Conservation (phyloP, 169 alveolate genomes). For the Ichthyophthirius multifiliis region DNA sequence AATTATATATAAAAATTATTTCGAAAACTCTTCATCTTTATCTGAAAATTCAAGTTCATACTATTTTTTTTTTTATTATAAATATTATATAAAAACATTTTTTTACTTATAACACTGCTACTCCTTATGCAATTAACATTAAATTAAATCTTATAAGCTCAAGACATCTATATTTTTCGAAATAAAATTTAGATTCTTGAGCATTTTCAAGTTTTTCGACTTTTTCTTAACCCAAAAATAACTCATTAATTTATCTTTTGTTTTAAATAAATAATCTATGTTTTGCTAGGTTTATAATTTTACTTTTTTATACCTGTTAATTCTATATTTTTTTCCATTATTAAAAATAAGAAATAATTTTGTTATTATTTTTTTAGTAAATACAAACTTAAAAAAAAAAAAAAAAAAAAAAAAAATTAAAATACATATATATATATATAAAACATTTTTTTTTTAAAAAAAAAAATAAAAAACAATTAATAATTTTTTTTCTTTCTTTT, state of each 20-base stretch:
- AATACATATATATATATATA: too few relatives aligned
- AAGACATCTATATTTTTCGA: not conserved
- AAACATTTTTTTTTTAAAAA: too few relatives aligned
- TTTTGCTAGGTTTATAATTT: too few relatives aligned
- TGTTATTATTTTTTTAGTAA: too few relatives aligned
- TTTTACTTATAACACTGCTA: not conserved
- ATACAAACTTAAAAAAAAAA: too few relatives aligned
- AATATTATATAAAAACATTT: not conserved
- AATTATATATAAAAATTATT: not conserved
- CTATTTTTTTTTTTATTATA: not conserved
- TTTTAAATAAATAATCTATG: too few relatives aligned
- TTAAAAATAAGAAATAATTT: too few relatives aligned
- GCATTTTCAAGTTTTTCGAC: not conserved
- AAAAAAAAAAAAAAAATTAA: too few relatives aligned
- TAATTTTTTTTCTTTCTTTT: too few relatives aligned
- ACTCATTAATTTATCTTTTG: not conserved
- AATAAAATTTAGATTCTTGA: slow-evolving; percentile 6
- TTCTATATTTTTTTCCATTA: too few relatives aligned
- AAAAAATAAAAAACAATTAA: too few relatives aligned
- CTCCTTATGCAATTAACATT: not conserved
- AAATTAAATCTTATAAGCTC: not conserved
- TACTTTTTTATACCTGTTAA: too few relatives aligned
- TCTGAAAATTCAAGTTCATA: not conserved
- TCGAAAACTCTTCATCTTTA: not conserved
- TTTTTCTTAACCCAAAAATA: not conserved